Percentiles rank a stretch among this genome's conserved stretches.
phyloP scores from a whole-genome alignment of 75 land plant genomes.

The Chamaecyparis obtusa region DNA sequence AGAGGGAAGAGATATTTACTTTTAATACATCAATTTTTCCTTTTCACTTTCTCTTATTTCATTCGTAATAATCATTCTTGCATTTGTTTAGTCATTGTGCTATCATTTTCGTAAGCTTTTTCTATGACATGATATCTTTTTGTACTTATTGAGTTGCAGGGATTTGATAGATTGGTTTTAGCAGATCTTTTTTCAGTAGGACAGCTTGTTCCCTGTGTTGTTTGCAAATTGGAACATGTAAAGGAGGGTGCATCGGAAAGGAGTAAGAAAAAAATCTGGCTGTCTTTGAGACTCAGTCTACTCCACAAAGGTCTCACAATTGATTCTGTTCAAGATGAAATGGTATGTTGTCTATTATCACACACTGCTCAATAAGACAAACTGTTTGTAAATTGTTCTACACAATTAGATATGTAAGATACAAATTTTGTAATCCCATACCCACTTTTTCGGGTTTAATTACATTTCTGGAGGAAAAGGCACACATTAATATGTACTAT shows the following conservation, averaged over 20 bases:
- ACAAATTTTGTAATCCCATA: not conserved
- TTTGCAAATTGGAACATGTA: slow-evolving; percentile 60
- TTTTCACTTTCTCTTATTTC: not conserved
- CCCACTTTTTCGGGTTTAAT: not conserved
- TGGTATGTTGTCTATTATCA: slow-evolving; percentile 40
- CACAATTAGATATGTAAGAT: not conserved
- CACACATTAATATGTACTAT: not conserved
- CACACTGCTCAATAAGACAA: not conserved
- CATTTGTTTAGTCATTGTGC: not conserved
- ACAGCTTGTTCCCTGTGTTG: slow-evolving; percentile 83
- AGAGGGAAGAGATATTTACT: not conserved
- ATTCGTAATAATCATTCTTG: not conserved
- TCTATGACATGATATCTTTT: not conserved
- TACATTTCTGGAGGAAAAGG: not conserved
- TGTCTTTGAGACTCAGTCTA: slow-evolving; percentile 70
- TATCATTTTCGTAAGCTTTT: not conserved
- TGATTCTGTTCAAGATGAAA: slow-evolving; percentile 81
- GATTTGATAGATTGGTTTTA: slow-evolving; percentile 23
- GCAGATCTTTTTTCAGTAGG: slow-evolving; percentile 59
- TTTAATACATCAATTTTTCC: not conserved
- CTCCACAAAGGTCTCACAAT: slow-evolving; percentile 76
- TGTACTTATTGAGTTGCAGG: slow-evolving; percentile 38
- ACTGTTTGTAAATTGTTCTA: not conserved
- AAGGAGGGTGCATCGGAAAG: slow-evolving; percentile 37
- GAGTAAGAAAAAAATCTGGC: slow-evolving; percentile 65